Evolutionary conservation across 2,329 filamentous ascomycete species (phyloP).

Genomic region (Pseudogymnoascus sp.): DNA sequence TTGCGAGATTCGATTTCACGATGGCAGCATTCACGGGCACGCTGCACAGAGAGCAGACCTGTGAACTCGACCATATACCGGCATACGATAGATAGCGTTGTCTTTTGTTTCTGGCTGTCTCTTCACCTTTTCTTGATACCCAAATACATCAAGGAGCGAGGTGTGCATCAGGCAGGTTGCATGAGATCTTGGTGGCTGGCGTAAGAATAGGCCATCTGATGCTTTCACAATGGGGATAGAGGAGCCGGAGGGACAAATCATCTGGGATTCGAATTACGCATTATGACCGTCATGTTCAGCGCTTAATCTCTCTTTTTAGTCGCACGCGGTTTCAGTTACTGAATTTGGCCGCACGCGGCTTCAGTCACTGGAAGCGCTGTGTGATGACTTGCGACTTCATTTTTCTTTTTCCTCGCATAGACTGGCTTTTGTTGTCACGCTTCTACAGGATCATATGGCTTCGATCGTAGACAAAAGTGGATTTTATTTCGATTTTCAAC

Average conservation of each 20-base stretch:
- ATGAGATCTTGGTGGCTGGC: slow-evolving; percentile 17
- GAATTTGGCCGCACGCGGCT: not conserved
- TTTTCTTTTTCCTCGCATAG: slow-evolving; percentile 4
- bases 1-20: slow-evolving; percentile 26
- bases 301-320: not conserved
- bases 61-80: slow-evolving; percentile 25
- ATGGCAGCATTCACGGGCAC: slow-evolving; percentile 22
- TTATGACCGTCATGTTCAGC: slow-evolving; percentile 10
- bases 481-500: slow-evolving; percentile 6
- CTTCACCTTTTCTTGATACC: slow-evolving; percentile 25
- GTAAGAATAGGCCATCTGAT: slow-evolving; percentile 3
- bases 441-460: slow-evolving; percentile 7
- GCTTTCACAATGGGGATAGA: slow-evolving; percentile 8
- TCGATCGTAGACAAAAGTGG: slow-evolving; percentile 9
- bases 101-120: slow-evolving; percentile 28
- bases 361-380: not conserved
- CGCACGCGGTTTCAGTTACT: not conserved
- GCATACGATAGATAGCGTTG: slow-evolving; percentile 33
- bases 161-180: slow-evolving; percentile 21
- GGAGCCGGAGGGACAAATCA: slow-evolving; percentile 5
- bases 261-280: slow-evolving; percentile 8
- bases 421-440: slow-evolving; percentile 3
- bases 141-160: slow-evolving; percentile 27
- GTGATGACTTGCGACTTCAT: not conserved
- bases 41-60: slow-evolving; percentile 21